Evolutionary conservation across 495 filamentous ascomycete genomes (phyloP), one percentile per base, ranked within the genome.

Genomic region (Articulospora tetracladia): DNA sequence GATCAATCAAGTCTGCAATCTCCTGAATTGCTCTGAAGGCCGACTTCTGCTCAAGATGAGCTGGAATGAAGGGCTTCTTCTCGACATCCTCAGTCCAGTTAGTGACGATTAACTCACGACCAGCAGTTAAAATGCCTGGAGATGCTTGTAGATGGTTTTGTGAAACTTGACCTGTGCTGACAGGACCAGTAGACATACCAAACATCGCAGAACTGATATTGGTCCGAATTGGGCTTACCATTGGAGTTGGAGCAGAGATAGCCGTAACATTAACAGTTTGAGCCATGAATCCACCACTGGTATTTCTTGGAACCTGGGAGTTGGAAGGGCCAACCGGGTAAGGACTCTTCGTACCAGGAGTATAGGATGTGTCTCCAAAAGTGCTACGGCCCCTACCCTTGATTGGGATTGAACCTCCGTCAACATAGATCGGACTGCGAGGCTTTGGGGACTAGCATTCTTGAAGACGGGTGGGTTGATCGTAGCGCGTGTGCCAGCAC

Each of bases 1-100:
- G 6, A 11, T 36, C 55, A 8, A 28, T 58, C 55, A 49, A 22
- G 1, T 34, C 15, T 1, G 41, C 15, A 34, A 58, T 58, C 11
- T 58, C 24, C 26, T 30, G 17, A 50, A 58, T 28, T 1, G 55
- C 26, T 20, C 34, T 19, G 46, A 15, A 26, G 6, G 23, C 34
- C 7, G 55, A 58, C 2, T 8, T 19, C 28, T 58, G 55, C 19
- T 27, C 41, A 24, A 58, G 55, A 36, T 58, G 55, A 20, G 55
- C 23, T 28, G 55, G 55, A 24, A 58, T 58, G 7, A 6, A 50
- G 15, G 55, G 55, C 28, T 32, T 36, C 6, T 24, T 17, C 3
- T 39, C 24, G 17, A 48, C 55, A 58, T 47, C 39, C 3, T 22
- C 22, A 28, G 25, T 50, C 55, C 12, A n/a, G 25, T 58, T 58